Conservation (phyloP, 495 filamentous ascomycete species). For the Penicillium steckii region DNA sequence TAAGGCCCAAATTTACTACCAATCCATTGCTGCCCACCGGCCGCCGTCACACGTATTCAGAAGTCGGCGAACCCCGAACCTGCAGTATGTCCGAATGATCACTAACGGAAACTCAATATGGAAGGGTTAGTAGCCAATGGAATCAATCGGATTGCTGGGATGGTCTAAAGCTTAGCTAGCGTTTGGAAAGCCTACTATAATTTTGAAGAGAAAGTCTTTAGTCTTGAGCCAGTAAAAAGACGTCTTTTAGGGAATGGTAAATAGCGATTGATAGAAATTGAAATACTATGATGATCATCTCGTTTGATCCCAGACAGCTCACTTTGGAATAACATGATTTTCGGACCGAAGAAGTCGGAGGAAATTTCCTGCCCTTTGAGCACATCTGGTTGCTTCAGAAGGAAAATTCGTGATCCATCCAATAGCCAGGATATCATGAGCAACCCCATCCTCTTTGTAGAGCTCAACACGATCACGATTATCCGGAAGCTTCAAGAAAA, state of each 20-base stretch:
- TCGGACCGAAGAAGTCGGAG: not conserved
- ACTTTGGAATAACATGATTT: not conserved
- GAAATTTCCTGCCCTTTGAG: constrained; percentile 34
- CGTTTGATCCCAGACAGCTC: too few species aligned
- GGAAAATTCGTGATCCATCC: constrained; percentile 31
- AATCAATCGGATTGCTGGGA: too few species aligned
- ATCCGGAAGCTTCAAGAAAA: constrained; percentile 22
- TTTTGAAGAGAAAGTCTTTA: constrained; percentile 18
- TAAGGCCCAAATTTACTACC: too few species aligned
- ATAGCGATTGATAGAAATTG: too few species aligned
- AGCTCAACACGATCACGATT: constrained; percentile 24
- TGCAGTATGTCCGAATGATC: too few species aligned
- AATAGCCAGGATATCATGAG: constrained; percentile 42
- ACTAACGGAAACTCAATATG: too few species aligned
- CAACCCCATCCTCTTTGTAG: constrained; percentile 27
- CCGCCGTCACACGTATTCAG: too few species aligned
- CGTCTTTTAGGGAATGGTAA: constrained; percentile 18
- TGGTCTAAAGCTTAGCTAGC: constrained; percentile 59
- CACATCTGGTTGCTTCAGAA: constrained; percentile 24
- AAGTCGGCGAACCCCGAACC: too few species aligned
- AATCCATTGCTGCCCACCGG: too few species aligned
- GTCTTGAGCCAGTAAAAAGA: constrained; percentile 12
- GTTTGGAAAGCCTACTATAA: constrained; percentile 53
- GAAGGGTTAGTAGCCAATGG: constrained; percentile 53
- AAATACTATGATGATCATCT: too few species aligned